Evolutionary conservation across 2,329 filamentous ascomycete genomes (phyloP), one percentile per base, ranked within the genome.

Genomic region (Fusarium stilboides): DNA sequence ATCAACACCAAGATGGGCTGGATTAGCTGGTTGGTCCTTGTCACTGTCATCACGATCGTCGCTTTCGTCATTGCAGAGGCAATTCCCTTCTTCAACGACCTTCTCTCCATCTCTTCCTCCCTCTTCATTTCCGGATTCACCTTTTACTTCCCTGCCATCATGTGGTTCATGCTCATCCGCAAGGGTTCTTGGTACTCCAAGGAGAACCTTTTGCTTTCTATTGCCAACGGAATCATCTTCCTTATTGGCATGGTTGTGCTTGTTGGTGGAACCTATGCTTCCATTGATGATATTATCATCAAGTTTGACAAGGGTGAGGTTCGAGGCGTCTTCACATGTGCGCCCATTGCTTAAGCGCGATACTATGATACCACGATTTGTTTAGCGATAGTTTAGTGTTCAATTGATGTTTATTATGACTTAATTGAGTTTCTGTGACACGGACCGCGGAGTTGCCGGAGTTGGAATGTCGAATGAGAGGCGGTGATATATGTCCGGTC

Each of bases 51-150:
- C 43, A 94, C 91, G 81, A 52, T 91, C 13, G 54, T 91, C 14
- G 89, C 89, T 6, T 94, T 89, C 85, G 77, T 94, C 69, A 89
- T 94, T 68, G 91, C 91, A 15, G 88, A 91, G 74, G 87, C 89
- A 1, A 91, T 94, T 44, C 92, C 92, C 4, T 89, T 90, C 76
- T 94, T 94, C 81, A 87, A 87, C 65, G 84, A 91, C 50, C 81
- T 94, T 44, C 80, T 94, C n/a, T 82, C 83, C 57, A 83, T 86
- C 73, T 81, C 77, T 47, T 85, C 84, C 3, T 80, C 83, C 3
- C 81, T 86, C 31, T 86, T 86, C 75, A 79, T 86, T 70, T 85
- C 84, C 8, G 77, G 77, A 36, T 79, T 79, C 52, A 81, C 81
- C 31, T 83, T 83, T 65, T 81, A 82, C 65, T 74, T 82, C 54